Evolutionary conservation across 768 basidiomycete genomes (phyloP).

Genomic region (Lactarius akahatsu): DNA sequence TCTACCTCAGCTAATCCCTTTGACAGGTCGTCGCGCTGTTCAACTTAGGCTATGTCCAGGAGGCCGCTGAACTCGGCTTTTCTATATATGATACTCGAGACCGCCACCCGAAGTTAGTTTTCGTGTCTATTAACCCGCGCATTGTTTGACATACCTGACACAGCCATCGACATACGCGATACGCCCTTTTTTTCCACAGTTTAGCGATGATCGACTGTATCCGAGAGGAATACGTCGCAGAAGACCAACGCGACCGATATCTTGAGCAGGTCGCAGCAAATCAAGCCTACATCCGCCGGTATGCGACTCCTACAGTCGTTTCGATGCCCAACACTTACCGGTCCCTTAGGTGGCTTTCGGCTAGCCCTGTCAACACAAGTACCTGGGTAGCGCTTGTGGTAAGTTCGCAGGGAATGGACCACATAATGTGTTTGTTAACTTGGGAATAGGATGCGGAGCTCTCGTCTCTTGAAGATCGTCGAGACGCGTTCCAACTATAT

Average conservation of each 20-base stretch:
- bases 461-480: constrained; percentile 53
- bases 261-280: constrained; percentile 58
- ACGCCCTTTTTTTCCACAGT: constrained; percentile 67
- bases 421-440: not conserved
- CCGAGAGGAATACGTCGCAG: constrained; percentile 44
- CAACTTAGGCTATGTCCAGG: constrained; percentile 56
- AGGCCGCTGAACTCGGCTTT: constrained; percentile 65
- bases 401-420: constrained; percentile 30
- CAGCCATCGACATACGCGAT: constrained; percentile 69
- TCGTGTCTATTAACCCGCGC: not conserved
- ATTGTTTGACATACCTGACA: constrained; percentile 9
- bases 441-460: constrained; percentile 64
- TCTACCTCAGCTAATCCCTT: constrained; percentile 1
- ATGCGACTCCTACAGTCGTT: constrained; percentile 25
- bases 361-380: constrained; percentile 66
- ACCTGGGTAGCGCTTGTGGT: constrained; percentile 71
- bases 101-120: constrained; percentile 60
- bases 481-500: constrained; percentile 63
- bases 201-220: constrained; percentile 63
- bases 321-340: not conserved
- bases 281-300: constrained; percentile 62
- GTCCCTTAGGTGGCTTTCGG: constrained; percentile 59
- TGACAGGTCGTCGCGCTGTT: constrained; percentile 60
- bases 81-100: constrained; percentile 56
- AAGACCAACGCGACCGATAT: constrained; percentile 42